A percentile compares a stretch with the other conserved stretches of the same genome.
phyloP scores from a whole-genome alignment of 169 alveolate genomes.

The Haemoproteus tartakovskyi region DNA sequence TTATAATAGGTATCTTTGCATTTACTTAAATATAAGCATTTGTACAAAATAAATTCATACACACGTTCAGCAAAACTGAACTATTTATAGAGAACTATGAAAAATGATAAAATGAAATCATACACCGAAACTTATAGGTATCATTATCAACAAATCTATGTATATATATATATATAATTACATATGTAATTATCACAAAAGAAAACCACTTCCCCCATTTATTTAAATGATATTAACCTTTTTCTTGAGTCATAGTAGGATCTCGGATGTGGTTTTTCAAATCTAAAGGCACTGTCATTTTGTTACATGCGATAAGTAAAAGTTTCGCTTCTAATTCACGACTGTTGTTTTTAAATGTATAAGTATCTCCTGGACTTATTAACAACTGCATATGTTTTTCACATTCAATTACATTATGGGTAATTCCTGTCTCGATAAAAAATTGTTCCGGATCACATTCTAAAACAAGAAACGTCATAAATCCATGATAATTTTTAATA shows the following conservation, averaged over 20 bases:
- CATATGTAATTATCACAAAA: not conserved
- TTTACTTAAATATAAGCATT: no score
- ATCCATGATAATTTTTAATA: constrained; percentile 54
- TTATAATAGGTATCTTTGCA: no score
- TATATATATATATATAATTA: constrained; percentile 6
- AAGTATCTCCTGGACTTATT: constrained; percentile 66
- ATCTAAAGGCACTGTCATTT: constrained; percentile 59
- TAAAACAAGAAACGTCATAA: constrained; percentile 66
- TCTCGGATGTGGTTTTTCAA: constrained; percentile 50
- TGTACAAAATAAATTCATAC: no score
- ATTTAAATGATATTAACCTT: no score
- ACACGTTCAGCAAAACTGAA: no score
- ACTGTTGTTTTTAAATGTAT: constrained; percentile 66
- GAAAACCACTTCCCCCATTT: constrained; percentile 1
- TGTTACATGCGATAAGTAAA: constrained; percentile 52
- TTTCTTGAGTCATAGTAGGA: constrained; percentile 19
- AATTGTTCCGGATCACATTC: constrained; percentile 53
- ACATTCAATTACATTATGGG: constrained; percentile 58
- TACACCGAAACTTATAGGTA: no score
- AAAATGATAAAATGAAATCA: no score
- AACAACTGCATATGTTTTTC: constrained; percentile 66
- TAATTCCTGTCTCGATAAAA: constrained; percentile 63
- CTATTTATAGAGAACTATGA: no score
- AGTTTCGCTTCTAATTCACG: constrained; percentile 56
- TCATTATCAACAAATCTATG: no score